phyloP scores from a whole-genome alignment of 1,284 basidiomycete species.

The Coniferiporia weirii region DNA sequence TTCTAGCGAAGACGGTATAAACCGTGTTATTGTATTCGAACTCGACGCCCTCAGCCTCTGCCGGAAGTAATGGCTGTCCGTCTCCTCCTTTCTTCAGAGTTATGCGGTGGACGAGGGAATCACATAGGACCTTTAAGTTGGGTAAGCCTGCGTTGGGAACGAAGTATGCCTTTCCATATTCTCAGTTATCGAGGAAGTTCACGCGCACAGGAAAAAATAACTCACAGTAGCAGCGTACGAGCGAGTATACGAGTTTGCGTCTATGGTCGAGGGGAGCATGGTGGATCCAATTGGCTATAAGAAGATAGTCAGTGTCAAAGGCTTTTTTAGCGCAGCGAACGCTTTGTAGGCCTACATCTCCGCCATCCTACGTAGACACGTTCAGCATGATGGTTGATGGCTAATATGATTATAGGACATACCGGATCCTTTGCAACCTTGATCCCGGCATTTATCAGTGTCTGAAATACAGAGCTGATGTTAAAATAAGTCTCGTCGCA shows the following conservation, averaged over 20 bases:
- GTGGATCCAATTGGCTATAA: slow-evolving; percentile 14
- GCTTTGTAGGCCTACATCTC: slow-evolving; percentile 19
- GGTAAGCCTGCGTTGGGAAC: slow-evolving; percentile 19
- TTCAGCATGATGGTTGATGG: neutral
- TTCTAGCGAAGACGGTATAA: slow-evolving; percentile 26
- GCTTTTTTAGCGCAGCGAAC: neutral
- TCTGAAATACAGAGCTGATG: slow-evolving; percentile 6
- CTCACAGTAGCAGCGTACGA: slow-evolving; percentile 22
- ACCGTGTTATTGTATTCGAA: slow-evolving; percentile 26
- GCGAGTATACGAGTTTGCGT: slow-evolving; percentile 19
- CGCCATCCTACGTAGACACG: slow-evolving; percentile 17
- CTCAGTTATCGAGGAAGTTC: neutral
- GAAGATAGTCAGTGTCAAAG: neutral
- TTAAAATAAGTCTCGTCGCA: neutral
- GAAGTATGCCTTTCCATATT: slow-evolving; percentile 21
- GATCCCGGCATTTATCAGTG: slow-evolving; percentile 18
- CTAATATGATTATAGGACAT: neutral
- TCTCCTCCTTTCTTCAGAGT: neutral
- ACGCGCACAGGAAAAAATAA: too few species aligned
- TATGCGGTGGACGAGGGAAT: slow-evolving; percentile 18
- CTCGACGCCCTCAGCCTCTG: slow-evolving; percentile 30
- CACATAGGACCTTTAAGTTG: slow-evolving; percentile 22
- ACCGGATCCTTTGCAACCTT: slow-evolving; percentile 20
- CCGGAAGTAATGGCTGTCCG: neutral
- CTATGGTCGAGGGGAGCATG: slow-evolving; percentile 16